Evolutionary conservation across 768 basidiomycete genomes (phyloP).

Genomic region (Tricholomella constricta): DNA sequence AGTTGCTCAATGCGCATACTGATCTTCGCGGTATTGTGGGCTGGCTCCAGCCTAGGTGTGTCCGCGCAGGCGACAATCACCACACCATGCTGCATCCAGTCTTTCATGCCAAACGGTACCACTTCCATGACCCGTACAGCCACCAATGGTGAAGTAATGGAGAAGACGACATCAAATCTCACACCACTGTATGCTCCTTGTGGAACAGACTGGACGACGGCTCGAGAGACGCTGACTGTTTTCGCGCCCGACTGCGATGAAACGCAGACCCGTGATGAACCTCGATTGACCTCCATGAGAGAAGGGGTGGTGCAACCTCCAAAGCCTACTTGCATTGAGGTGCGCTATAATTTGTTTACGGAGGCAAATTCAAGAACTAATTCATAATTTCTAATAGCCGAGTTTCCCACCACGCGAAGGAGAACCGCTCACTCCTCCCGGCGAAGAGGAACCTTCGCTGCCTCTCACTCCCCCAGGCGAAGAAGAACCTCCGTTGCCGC

Average conservation of each 20-base stretch:
- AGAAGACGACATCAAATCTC: constrained; percentile 12
- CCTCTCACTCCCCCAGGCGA: constrained; percentile 1
- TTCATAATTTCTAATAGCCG: neutral
- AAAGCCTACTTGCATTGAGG: constrained; percentile 10
- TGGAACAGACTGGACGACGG: constrained; percentile 22
- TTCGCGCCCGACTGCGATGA: constrained; percentile 20
- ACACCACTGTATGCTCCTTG: constrained; percentile 26
- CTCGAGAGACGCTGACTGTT: constrained; percentile 22
- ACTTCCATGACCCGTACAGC: constrained; percentile 13
- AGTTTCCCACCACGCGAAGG: neutral
- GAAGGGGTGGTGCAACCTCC: neutral
- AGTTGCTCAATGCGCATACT: neutral
- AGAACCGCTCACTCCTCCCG: constrained; percentile 1
- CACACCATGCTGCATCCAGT: constrained; percentile 10
- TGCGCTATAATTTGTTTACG: neutral
- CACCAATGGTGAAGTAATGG: constrained; percentile 10
- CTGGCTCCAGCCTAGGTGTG: neutral
- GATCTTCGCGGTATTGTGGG: neutral
- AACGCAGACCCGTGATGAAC: constrained; percentile 25
- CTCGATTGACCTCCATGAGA: constrained; percentile 18
- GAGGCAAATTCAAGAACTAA: neutral
- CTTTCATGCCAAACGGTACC: constrained; percentile 16
- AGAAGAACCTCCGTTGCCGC: neutral
- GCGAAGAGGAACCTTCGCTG: neutral
- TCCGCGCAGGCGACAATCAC: neutral